These are phyloP conservation scores for Collybiopsis confluens DNA, from an alignment of 768 basidiomycete genomes.

Conservation along the genomic window DNA sequence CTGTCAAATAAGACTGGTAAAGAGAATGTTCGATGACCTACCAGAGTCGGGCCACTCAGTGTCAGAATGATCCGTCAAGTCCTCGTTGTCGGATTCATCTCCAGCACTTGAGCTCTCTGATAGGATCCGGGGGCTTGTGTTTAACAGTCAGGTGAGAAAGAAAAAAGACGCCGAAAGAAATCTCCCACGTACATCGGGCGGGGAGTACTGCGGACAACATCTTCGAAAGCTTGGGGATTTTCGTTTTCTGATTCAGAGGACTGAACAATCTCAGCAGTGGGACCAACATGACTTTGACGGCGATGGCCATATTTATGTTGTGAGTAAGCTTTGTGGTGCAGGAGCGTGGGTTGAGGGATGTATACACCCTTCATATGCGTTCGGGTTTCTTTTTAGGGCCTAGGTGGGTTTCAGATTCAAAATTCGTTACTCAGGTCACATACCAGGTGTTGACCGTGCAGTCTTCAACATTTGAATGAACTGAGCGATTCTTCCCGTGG, in stretches of 20 bases:
- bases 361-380: constrained; percentile 50
- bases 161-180: no score
- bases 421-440: not conserved
- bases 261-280: constrained; percentile 17
- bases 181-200: constrained; percentile 61
- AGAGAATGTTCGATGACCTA: constrained; percentile 18
- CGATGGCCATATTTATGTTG: not conserved
- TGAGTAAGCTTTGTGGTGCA: not conserved
- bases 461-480: constrained; percentile 34
- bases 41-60: constrained; percentile 46
- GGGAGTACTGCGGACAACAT: constrained; percentile 68
- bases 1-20: constrained; percentile 15
- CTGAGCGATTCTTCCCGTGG: constrained; percentile 58
- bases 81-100: constrained; percentile 78
- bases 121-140: not conserved
- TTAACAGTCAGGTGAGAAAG: no score
- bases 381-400: not conserved
- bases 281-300: constrained; percentile 6
- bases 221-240: constrained; percentile 43
- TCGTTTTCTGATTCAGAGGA: constrained; percentile 67
- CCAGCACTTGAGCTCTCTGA: constrained; percentile 55
- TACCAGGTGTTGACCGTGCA: not conserved
- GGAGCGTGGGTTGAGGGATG: constrained; percentile 22
- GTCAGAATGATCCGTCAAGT: constrained; percentile 55
- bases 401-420: not conserved